phyloP scores from a whole-genome alignment of 2,329 filamentous ascomycete species.

The Claviceps citrina region DNA sequence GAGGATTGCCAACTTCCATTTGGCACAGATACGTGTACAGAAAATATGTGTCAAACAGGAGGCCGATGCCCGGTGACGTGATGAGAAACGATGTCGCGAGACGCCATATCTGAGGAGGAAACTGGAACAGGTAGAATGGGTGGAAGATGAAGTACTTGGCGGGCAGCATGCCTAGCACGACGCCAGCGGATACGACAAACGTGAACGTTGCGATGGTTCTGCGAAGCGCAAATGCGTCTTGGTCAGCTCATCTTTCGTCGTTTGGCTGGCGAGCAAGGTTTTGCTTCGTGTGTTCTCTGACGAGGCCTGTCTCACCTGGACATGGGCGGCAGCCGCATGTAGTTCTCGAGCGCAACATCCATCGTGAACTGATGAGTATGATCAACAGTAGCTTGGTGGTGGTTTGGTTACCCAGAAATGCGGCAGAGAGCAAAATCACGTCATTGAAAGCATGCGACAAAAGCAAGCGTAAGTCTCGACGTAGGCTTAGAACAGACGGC shows the following conservation, averaged over 20 bases:
- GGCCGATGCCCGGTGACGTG: conserved; percentile 23
- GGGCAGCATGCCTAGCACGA: conserved; percentile 39
- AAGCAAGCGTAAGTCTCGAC: not conserved
- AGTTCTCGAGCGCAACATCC: conserved; percentile 19
- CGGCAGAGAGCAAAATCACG: conserved; percentile 6
- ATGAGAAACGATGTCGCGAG: conserved; percentile 27
- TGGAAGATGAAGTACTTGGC: conserved; percentile 37
- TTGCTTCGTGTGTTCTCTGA: not conserved
- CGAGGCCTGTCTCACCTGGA: conserved; percentile 22
- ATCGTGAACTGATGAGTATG: conserved; percentile 14
- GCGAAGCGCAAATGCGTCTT: conserved; percentile 11
- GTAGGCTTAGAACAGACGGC: conserved; percentile 5
- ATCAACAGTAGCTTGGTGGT: not conserved
- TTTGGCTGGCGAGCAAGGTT: too few relatives aligned
- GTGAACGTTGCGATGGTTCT: conserved; percentile 53
- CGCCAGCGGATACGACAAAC: conserved; percentile 43
- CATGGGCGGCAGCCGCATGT: conserved; percentile 26
- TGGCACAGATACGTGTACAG: conserved; percentile 63
- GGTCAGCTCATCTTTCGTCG: not conserved
- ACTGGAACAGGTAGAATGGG: conserved; percentile 34
- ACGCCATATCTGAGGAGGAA: conserved; percentile 30
- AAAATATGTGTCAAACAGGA: conserved; percentile 61
- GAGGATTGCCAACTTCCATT: conserved; percentile 55
- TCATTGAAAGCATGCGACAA: conserved; percentile 1
- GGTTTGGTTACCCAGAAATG: not conserved